Evolutionary conservation across 495 filamentous ascomycete species (phyloP), one percentile per base, ranked within the genome.

Genomic region (Xylaria longipes): DNA sequence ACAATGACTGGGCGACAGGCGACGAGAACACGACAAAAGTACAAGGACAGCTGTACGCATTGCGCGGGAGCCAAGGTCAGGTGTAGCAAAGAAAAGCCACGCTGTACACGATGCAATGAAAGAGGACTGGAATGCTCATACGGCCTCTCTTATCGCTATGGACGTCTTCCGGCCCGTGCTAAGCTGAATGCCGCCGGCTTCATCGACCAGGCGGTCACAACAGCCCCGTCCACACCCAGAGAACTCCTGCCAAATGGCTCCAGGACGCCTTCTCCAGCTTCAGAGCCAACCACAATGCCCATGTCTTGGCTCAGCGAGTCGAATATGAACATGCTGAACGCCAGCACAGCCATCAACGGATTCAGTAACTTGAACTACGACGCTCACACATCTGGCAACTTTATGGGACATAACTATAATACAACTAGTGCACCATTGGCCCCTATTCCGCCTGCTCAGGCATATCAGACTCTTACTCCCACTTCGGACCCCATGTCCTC

Each of bases 31-130:
- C 70, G 70, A 56, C 70, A 72, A 50, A 72, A 72, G 57, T 72
- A 72, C 70, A 72, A 72, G 64, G 70, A 72, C 56, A 72, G 70
- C 54, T 72, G 70, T 50, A 72, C 70, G 15, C 70, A 67, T 50
- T 72, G 70, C 56, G 70, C 70, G 35, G 65, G 70, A 15, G 70
- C 70, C 15, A 72, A 72, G 64, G 70, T 72, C 27, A 67, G 65
- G 46, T 72, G 70, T 27, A 72, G 64, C 58, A 72, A 72, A 50
- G 70, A 72, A 65, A 72, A 72, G 45, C 70, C 70, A 25, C 52
- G 63, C 25, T 72, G 70, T 72, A 48, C 63, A 15, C 61, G 70
- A 35, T 72, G 70, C 64, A 45, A 52, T 45, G 70, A 72, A 54
- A 33, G 70, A 45, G 65, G 65, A 45, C 65, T 72, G 37, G 70